Conservation (phyloP, 768 basidiomycete genomes). For the Mycena leptocephala region DNA sequence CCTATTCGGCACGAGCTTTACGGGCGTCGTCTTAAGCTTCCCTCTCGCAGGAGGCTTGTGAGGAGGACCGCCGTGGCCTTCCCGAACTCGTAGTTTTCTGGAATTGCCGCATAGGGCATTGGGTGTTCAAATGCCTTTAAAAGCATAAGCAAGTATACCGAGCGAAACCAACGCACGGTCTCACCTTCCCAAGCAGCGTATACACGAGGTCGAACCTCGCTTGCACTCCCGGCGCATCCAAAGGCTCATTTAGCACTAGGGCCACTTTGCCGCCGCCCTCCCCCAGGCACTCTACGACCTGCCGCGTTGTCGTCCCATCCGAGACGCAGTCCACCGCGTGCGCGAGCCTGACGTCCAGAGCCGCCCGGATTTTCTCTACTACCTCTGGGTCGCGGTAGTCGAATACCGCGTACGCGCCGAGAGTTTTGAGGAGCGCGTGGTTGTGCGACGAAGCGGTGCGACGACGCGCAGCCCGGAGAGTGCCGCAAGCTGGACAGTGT, state of each 20-base stretch:
- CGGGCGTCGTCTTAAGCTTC: slow-evolving; percentile 29
- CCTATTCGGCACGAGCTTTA: slow-evolving; percentile 35
- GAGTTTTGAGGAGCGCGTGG: slow-evolving; percentile 3
- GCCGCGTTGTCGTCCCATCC: slow-evolving; percentile 26
- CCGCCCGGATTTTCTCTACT: slow-evolving; percentile 39
- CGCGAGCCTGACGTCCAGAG: slow-evolving; percentile 37
- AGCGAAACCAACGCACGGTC: not conserved
- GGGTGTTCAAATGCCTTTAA: slow-evolving; percentile 20
- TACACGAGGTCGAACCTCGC: slow-evolving; percentile 35
- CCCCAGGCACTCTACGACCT: slow-evolving; percentile 23
- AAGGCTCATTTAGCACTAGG: slow-evolving; percentile 19
- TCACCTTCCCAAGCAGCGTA: slow-evolving; percentile 38
- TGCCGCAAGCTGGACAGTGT: slow-evolving; percentile 37
- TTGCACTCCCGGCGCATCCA: slow-evolving; percentile 5
- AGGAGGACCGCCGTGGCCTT: slow-evolving; percentile 23
- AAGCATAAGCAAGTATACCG: not conserved
- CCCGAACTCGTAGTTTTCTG: slow-evolving; percentile 35
- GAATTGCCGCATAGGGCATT: slow-evolving; percentile 18
- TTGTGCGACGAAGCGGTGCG: slow-evolving; percentile 56
- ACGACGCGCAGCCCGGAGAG: slow-evolving; percentile 61
- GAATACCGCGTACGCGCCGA: slow-evolving; percentile 57
- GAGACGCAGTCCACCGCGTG: slow-evolving; percentile 43
- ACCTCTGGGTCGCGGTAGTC: slow-evolving; percentile 50
- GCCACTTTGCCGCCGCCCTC: slow-evolving; percentile 17
- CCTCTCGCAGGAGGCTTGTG: slow-evolving; percentile 18